These are phyloP conservation scores for Lipomyces yamadae DNA, from an alignment of 805 yeast species.

Conservation along the genomic window DNA sequence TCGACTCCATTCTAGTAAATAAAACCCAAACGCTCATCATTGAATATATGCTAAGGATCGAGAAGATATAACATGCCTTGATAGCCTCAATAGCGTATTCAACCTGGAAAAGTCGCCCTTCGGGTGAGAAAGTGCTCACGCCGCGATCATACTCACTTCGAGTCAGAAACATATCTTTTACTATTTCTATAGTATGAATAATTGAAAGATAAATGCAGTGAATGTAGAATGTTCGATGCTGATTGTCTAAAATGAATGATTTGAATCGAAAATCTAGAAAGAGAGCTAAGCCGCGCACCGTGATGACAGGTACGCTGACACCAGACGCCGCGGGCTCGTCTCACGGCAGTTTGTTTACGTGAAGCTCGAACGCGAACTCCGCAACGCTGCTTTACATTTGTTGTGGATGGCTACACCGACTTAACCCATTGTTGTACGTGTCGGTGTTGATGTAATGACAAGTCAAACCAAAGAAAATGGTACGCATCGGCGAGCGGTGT, in stretches of 20 bases:
- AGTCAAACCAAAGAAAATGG: neutral
- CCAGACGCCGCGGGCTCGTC: neutral
- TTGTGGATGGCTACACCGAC: neutral
- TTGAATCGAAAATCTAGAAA: neutral
- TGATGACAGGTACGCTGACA: constrained; percentile 4
- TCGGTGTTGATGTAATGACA: neutral
- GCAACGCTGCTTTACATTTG: neutral
- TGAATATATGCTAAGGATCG: neutral
- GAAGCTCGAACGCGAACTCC: neutral
- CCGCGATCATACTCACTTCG: constrained; percentile 99
- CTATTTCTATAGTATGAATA: constrained; percentile 6
- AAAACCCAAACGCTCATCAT: neutral
- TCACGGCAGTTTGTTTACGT: constrained; percentile 14
- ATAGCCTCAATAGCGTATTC: constrained; percentile 98
- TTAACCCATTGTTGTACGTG: neutral
- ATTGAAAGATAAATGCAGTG: neutral
- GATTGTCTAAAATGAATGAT: neutral
- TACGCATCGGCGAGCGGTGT: neutral
- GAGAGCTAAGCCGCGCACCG: neutral
- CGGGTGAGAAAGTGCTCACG: constrained; percentile 97
- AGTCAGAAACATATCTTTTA: constrained; percentile 80
- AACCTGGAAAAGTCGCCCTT: constrained; percentile 96
- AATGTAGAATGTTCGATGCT: neutral
- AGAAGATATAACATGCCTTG: constrained; percentile 53
- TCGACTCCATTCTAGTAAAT: neutral